Conservation (phyloP, 2,329 filamentous ascomycete species). For the Coniochaeta ligniaria region DNA sequence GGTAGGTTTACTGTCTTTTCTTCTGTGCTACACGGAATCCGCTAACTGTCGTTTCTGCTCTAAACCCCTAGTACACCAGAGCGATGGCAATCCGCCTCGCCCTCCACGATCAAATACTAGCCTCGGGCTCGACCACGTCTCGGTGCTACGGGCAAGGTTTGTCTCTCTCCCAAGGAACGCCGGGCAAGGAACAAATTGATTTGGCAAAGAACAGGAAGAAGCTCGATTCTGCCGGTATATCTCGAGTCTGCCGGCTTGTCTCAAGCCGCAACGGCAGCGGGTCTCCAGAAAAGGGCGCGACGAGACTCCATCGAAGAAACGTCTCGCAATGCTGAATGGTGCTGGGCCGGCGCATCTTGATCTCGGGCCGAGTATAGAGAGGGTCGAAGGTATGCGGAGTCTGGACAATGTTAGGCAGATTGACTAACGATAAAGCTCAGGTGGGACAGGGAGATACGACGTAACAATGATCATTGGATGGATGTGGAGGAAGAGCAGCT, state of each 20-base stretch:
- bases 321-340: conserved; percentile 17
- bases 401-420: conserved; percentile 53
- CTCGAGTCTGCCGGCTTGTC: conserved; percentile 45
- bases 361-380: conserved; percentile 46
- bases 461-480: too few relatives aligned
- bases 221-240: conserved; percentile 41
- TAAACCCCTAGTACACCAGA: not conserved
- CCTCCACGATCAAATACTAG: too few relatives aligned
- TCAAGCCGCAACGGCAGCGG: conserved; percentile 25
- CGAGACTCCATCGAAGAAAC: conserved; percentile 43
- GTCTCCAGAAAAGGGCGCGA: conserved; percentile 21
- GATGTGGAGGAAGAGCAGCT: too few relatives aligned
- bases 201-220: conserved; percentile 87
- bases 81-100: conserved; percentile 16
- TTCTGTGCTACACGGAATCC: not conserved
- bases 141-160: conserved; percentile 73
- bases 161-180: conserved; percentile 75
- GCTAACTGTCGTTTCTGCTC: not conserved
- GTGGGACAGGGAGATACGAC: too few relatives aligned
- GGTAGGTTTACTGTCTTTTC: not conserved
- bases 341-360: conserved; percentile 25
- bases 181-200: conserved; percentile 73
- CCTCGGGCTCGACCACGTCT: conserved; percentile 56
- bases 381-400: conserved; percentile 49
- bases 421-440: too few relatives aligned